phyloP scores from a whole-genome alignment of 768 basidiomycete species.

The Russula dissimulans region DNA sequence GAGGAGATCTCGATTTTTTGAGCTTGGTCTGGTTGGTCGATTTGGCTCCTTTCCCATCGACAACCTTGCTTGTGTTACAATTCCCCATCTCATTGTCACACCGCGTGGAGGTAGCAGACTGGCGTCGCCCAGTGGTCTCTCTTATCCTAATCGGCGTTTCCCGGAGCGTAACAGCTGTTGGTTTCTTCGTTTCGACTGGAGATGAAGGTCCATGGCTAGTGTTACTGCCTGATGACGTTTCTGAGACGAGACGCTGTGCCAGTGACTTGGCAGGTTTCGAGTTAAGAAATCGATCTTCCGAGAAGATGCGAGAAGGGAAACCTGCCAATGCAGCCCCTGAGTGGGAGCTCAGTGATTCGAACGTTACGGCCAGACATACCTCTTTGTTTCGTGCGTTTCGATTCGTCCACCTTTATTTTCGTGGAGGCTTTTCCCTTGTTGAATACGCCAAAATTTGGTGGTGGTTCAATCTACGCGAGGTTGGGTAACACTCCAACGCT shows the following conservation, averaged over 20 bases:
- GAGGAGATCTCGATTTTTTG: neutral
- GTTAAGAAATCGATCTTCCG: slow-evolving; percentile 22
- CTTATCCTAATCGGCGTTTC: neutral
- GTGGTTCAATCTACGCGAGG: slow-evolving; percentile 35
- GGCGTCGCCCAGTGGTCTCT: neutral
- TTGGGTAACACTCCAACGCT: neutral
- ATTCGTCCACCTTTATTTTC: slow-evolving; percentile 27
- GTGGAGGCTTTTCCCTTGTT: slow-evolving; percentile 55
- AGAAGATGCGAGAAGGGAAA: slow-evolving; percentile 16
- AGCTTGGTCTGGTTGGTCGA: neutral
- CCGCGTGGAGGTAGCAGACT: neutral
- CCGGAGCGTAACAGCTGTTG: neutral
- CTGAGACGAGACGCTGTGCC: neutral
- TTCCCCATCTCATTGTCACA: neutral
- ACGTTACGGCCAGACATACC: neutral
- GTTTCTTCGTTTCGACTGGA: neutral
- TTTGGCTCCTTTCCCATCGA: neutral
- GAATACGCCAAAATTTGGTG: slow-evolving; percentile 46
- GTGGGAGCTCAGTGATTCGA: neutral
- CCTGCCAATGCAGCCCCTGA: slow-evolving; percentile 11
- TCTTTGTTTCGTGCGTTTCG: slow-evolving; percentile 26
- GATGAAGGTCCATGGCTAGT: neutral
- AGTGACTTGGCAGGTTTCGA: slow-evolving; percentile 4
- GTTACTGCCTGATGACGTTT: neutral
- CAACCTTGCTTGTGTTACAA: neutral